phyloP scores from a whole-genome alignment of 1,284 basidiomycete species.

The Leccinum variabile region DNA sequence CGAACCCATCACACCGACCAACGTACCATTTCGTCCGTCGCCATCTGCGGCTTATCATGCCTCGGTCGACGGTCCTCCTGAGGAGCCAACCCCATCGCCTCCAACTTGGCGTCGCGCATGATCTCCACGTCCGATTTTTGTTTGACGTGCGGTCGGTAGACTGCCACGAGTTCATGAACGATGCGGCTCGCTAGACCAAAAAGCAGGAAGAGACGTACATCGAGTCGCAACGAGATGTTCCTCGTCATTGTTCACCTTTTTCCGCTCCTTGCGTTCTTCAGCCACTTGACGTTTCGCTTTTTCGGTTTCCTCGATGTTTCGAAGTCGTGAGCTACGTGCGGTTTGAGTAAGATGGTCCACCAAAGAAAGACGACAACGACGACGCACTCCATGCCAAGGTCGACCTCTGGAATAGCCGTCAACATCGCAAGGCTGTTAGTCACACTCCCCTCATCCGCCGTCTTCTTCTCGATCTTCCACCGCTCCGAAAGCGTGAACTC shows the following conservation, averaged over 20 bases:
- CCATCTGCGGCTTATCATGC: conserved; percentile 70
- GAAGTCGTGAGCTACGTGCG: conserved; percentile 75
- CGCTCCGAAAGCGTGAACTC: conserved; percentile 81
- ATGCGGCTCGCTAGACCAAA: neutral
- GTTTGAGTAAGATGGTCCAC: neutral
- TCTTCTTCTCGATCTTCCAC: conserved; percentile 59
- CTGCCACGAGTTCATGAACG: conserved; percentile 40
- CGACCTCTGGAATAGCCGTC: conserved; percentile 94
- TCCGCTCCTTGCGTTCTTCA: conserved; percentile 65
- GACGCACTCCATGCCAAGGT: conserved; percentile 95
- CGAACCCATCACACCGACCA: neutral
- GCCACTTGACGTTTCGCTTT: conserved; percentile 86
- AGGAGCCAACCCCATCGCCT: conserved; percentile 74
- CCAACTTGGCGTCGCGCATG: conserved; percentile 78
- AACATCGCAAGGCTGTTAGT: conserved; percentile 93
- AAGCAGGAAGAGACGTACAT: conserved; percentile 54
- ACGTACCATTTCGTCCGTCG: conserved; percentile 85
- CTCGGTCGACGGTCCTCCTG: conserved; percentile 54
- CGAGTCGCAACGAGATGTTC: conserved; percentile 79
- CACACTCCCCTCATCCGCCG: conserved; percentile 85
- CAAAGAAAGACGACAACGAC: too few relatives aligned
- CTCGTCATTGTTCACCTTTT: conserved; percentile 62
- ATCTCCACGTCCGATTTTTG: conserved; percentile 86
- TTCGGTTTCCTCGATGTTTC: conserved; percentile 96
- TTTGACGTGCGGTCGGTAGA: conserved; percentile 78